phyloP scores from a whole-genome alignment of 2,329 filamentous ascomycete genomes.

The Dactylella cylindrospora region DNA sequence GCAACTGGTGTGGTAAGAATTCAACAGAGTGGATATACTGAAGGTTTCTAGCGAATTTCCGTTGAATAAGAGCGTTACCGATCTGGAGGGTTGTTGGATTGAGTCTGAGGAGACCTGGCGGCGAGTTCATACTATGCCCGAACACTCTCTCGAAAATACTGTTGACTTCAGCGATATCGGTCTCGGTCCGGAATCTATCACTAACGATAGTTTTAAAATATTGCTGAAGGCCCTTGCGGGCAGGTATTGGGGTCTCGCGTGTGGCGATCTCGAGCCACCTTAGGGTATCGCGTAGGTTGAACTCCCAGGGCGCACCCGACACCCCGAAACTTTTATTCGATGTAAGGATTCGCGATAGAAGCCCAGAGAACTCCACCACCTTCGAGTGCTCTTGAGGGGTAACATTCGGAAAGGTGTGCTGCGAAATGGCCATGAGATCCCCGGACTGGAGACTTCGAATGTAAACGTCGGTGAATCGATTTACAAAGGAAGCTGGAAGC shows the following conservation, averaged over 20 bases:
- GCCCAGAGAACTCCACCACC: constrained; percentile 77
- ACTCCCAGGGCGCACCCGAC: constrained; percentile 83
- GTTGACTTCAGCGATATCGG: constrained; percentile 67
- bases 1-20: constrained; percentile 57
- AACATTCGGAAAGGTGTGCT: constrained; percentile 71
- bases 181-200: constrained; percentile 77
- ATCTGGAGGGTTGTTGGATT: constrained; percentile 69
- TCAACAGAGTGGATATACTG: constrained; percentile 47
- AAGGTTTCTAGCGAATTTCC: constrained; percentile 57
- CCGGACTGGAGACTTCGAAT: constrained; percentile 82
- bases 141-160: constrained; percentile 69
- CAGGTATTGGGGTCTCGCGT: constrained; percentile 59
- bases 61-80: constrained; percentile 69
- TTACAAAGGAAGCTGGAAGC: constrained; percentile 91
- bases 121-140: constrained; percentile 57
- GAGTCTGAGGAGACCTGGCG: constrained; percentile 72
- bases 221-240: constrained; percentile 55
- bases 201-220: constrained; percentile 80
- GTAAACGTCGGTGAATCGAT: constrained; percentile 96
- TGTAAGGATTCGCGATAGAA: constrained; percentile 72
- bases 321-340: constrained; percentile 58
- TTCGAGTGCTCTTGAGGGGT: constrained; percentile 62
- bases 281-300: constrained; percentile 70
- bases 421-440: constrained; percentile 80
- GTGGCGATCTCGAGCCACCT: constrained; percentile 93